Base-by-base conservation (phyloP, 1,139 yeast species). In the Hanseniaspora uvarum region DNA sequence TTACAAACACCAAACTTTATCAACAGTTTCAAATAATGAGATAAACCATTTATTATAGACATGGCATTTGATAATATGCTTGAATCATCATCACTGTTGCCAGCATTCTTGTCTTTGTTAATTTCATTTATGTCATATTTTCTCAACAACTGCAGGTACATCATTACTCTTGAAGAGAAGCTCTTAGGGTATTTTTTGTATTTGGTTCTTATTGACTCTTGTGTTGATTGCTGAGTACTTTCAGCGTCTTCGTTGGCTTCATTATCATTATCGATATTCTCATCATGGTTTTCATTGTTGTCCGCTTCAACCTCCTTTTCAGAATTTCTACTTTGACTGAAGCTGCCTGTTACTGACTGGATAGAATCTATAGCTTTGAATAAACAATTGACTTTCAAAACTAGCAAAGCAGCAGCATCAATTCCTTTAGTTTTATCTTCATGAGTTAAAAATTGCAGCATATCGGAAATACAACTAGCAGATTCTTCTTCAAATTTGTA, bases 401-500 rank as follows among this genome's bases (percentile, higher is more conserved):
- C 84, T 53, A 94, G 75, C 57, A 77, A 75, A 0, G 89, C 89
- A 0, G 96, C 79, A 0, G 89, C 80, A 5, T 75, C 65, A 21
- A 88, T 71, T 1, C 97, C 96, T 50, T 77, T 78, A 14, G 72
- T 65, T 61, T 83, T 88, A 61, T 85, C 80, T 36, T 86, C 86
- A 18, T 81, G 79, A 39, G 95, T 83, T 4, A 96, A 89, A 60
- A 77, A 77, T 59, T 88, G 84, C 49, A 94, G 76, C 96, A 94
- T 89, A 61, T 87, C 94, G 4, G 95, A 85, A 33, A 94, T 87
- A 63, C 89, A 82, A 0, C 88, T 79, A 0, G 97, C 98, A 2
- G 95, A 78, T n/a, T 83, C 80, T 65, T 89, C 97, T 69, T 94
- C 98, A 66, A 80, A 94, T 33, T 84, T 86, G 52, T 94, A 87